Evolutionary conservation across 2,329 filamentous ascomycete genomes (phyloP).

Genomic region (Fusarium dimerum): DNA sequence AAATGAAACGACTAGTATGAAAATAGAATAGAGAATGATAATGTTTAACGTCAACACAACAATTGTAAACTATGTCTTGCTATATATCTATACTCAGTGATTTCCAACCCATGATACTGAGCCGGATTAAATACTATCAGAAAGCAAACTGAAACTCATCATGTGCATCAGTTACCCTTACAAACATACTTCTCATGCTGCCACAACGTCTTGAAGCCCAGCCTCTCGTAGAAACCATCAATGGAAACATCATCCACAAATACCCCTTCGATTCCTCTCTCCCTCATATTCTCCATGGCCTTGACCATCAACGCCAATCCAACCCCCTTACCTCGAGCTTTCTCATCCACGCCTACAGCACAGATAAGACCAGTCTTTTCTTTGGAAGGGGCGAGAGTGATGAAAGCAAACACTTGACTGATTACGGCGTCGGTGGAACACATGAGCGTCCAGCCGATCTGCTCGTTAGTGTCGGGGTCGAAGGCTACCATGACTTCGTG

Average conservation of each 20-base stretch:
- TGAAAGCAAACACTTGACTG: slow-evolving; percentile 7
- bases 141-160: too few relatives aligned
- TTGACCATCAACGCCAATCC: slow-evolving; percentile 22
- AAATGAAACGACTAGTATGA: slow-evolving; percentile 8
- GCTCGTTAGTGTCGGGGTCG: slow-evolving; percentile 23
- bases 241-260: slow-evolving; percentile 23
- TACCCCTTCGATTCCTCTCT: slow-evolving; percentile 22
- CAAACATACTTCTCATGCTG: slow-evolving; percentile 15
- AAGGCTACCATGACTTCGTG: slow-evolving; percentile 25
- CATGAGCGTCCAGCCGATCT: slow-evolving; percentile 29
- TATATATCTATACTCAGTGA: too few relatives aligned
- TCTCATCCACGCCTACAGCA: slow-evolving; percentile 25
- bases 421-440: slow-evolving; percentile 10
- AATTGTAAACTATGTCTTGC: too few relatives aligned
- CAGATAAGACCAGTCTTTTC: slow-evolving; percentile 24
- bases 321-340: slow-evolving; percentile 18
- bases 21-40: slow-evolving; percentile 1
- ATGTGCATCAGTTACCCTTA: too few relatives aligned
- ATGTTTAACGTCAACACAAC: background rate
- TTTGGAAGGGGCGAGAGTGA: slow-evolving; percentile 18
- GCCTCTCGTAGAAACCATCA: slow-evolving; percentile 22
- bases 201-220: slow-evolving; percentile 18
- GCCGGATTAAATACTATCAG: too few relatives aligned
- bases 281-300: slow-evolving; percentile 21
- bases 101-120: too few relatives aligned